A percentile compares a stretch with the other conserved stretches of the same genome.
These are phyloP conservation scores for Aspergillus oerlinghausenensis DNA, from an alignment of 2,329 filamentous ascomycete genomes.

Conservation along the genomic window DNA sequence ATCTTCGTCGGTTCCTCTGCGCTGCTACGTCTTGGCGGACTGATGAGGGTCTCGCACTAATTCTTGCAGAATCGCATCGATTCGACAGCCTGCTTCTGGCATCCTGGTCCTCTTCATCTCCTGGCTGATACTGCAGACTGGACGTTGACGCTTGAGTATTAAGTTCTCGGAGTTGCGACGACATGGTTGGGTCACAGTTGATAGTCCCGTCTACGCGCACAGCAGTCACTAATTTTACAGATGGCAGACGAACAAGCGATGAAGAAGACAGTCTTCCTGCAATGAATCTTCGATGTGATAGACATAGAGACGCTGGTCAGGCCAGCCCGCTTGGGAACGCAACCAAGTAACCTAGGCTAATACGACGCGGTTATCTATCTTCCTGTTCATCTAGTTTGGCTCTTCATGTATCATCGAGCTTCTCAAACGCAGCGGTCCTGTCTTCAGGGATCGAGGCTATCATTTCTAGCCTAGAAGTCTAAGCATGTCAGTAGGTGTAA, in stretches of 20 bases:
- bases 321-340: no score
- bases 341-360: no score
- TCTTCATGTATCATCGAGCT: no score
- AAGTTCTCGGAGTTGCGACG: background rate
- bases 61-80: background rate
- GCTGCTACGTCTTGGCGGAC: background rate
- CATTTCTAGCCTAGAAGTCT: no score
- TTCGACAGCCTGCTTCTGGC: background rate
- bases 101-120: background rate
- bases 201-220: background rate
- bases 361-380: no score
- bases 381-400: no score
- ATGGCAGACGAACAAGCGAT: background rate
- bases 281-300: background rate
- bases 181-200: background rate
- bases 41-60: background rate
- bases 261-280: background rate
- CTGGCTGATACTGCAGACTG: background rate
- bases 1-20: background rate
- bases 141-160: background rate
- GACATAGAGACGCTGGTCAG: no score
- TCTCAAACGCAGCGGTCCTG: no score
- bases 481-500: no score
- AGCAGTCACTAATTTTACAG: background rate
- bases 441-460: no score